phyloP scores from a whole-genome alignment of 1,139 yeast genomes.

The Suhomyces guaymorum region DNA sequence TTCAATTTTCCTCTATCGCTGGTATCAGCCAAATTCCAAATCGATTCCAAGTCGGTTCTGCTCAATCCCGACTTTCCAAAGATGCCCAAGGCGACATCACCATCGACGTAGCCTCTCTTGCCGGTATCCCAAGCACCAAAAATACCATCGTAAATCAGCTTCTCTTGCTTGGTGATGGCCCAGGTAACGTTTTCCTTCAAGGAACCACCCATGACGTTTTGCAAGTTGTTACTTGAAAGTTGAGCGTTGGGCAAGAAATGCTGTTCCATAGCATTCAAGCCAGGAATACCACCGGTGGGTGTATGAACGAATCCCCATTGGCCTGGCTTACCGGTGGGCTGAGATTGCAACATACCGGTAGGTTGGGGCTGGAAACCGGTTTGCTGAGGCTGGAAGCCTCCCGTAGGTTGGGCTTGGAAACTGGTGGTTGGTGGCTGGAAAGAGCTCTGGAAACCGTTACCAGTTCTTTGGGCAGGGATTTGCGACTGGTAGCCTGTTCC shows the following conservation, averaged over 20 bases:
- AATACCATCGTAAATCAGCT: slow-evolving; percentile 80
- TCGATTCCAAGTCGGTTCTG: slow-evolving; percentile 80
- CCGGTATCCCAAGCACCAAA: slow-evolving; percentile 83
- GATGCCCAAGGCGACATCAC: slow-evolving; percentile 80
- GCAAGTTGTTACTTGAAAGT: slow-evolving; percentile 44
- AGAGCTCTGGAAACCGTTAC: slow-evolving; percentile 31
- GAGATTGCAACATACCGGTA: slow-evolving; percentile 48
- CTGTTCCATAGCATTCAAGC: slow-evolving; percentile 70
- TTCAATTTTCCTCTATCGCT: slow-evolving; percentile 72
- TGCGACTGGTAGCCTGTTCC: slow-evolving; percentile 5
- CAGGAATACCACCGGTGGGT: slow-evolving; percentile 76
- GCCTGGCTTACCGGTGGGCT: slow-evolving; percentile 75
- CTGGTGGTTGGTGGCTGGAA: slow-evolving; percentile 7
- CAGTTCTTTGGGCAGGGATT: slow-evolving; percentile 42
- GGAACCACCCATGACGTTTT: slow-evolving; percentile 54
- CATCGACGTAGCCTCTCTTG: slow-evolving; percentile 69
- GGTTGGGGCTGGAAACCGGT: slow-evolving; percentile 50
- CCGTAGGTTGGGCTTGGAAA: slow-evolving; percentile 31
- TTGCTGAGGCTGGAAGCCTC: slow-evolving; percentile 39
- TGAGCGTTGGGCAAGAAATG: slow-evolving; percentile 71
- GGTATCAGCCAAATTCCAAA: slow-evolving; percentile 82
- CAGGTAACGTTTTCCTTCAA: slow-evolving; percentile 56
- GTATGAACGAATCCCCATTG: slow-evolving; percentile 80
- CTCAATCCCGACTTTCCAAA: slow-evolving; percentile 89
- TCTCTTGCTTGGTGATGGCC: slow-evolving; percentile 87